Evolutionary conservation across 495 filamentous ascomycete genomes (phyloP), one percentile per base, ranked within the genome.

Genomic region (Trichoderma reesei): DNA sequence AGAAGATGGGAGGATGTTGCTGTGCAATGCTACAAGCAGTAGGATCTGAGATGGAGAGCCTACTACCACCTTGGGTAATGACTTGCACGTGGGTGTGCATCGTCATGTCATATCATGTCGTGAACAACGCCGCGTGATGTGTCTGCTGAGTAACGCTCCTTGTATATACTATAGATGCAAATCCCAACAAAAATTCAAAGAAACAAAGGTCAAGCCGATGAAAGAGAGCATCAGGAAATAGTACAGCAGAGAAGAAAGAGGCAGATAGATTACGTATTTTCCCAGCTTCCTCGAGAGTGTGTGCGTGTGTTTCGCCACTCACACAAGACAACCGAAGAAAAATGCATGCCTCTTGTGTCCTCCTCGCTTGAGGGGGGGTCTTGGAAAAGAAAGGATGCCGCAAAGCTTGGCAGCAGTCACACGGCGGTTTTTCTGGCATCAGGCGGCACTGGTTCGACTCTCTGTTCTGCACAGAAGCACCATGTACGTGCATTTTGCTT

Each of bases 401-500:
- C n/a, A n/a, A n/a, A 56, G 9, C 51, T 56, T 56, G 20, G 51
- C 51, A 56, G 20, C 51, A 56, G 51, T 56, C 51, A 56, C 31
- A 56, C 31, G 51, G 48, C 7, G 10, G 26, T 2, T 36, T 31
- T 51, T 51, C n/a, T 48, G n/a, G 51, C 51, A 56, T 56, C 51
- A 56, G 20, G 8, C 31, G 51, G 51, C 10, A 10, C 31, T 56
- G 51, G 51, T 56, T 56, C 31, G 51, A 56, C 9, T 44, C 41
- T 44, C n/a, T 11, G n/a, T 44, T 44, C 5, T 44, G 16, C 46
- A 16, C 14, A 10, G 51, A 56, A 56, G 51, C 20, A 56, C 20
- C 37, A 39, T 39, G 37, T 4, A 39, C 10, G 46, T 16, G 46
- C 46, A 51, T 16, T 18, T 51, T 51, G 39, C 39, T 5, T 5